Conservation (phyloP, 106 monocot species). For the Alisma plantagoaquatica region DNA sequence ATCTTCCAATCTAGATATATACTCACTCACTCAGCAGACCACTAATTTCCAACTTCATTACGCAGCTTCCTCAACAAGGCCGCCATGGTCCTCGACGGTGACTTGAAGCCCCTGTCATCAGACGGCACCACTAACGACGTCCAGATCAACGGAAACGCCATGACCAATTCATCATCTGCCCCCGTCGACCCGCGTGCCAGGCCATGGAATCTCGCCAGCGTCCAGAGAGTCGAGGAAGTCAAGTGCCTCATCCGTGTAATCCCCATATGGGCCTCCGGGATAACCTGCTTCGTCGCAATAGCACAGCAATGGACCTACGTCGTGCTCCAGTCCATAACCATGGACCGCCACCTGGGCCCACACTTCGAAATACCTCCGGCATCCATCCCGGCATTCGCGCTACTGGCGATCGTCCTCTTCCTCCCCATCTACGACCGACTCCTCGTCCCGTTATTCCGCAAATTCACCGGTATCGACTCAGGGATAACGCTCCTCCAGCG, state of each 20-base stretch:
- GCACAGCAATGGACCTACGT: constrained; percentile 31
- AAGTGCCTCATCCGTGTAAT: constrained; percentile 38
- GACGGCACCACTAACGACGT: no score
- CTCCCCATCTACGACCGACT: constrained; percentile 33
- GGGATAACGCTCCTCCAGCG: constrained; percentile 39
- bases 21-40: no score
- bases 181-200: constrained; percentile 11
- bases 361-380: constrained; percentile 23
- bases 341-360: constrained; percentile 29
- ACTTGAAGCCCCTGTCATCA: no score
- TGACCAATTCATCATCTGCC: no score
- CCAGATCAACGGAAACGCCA: no score
- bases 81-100: constrained; percentile 36
- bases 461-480: constrained; percentile 18
- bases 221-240: constrained; percentile 42
- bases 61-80: constrained; percentile 61
- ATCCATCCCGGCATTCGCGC: constrained; percentile 27
- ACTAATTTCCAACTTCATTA: neutral
- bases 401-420: constrained; percentile 23
- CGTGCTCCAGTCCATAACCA: constrained; percentile 27
- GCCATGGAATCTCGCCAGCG: constrained; percentile 36
- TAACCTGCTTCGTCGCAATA: constrained; percentile 28
- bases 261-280: constrained; percentile 48
- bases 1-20: neutral
- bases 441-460: constrained; percentile 20